Evolutionary conservation across 1,284 basidiomycete genomes (phyloP).

Genomic region (Entoloma clypeatum): DNA sequence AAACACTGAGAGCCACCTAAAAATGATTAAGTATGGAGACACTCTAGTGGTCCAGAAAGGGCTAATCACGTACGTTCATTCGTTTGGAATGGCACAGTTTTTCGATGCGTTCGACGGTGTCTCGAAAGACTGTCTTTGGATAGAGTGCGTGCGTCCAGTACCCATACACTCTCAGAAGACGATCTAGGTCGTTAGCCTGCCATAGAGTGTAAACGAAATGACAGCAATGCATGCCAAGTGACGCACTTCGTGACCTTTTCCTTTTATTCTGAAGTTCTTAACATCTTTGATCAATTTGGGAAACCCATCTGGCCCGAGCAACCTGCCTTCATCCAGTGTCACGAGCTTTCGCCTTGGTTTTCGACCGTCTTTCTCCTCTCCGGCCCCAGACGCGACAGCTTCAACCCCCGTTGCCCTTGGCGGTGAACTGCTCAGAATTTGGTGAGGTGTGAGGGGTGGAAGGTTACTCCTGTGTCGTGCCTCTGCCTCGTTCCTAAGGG

Average conservation of each 20-base stretch:
- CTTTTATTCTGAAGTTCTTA: constrained; percentile 73
- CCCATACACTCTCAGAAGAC: constrained; percentile 80
- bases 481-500: constrained; percentile 51
- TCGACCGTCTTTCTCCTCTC: constrained; percentile 29
- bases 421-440: constrained; percentile 48
- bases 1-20: constrained; percentile 67
- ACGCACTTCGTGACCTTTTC: constrained; percentile 86
- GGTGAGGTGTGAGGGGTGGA: constrained; percentile 34
- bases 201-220: neutral
- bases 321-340: constrained; percentile 67
- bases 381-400: constrained; percentile 14
- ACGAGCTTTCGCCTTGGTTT: constrained; percentile 48
- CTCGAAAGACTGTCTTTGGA: constrained; percentile 80
- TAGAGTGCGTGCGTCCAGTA: constrained; percentile 92
- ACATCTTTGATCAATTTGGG: constrained; percentile 70
- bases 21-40: neutral
- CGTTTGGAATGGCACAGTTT: constrained; percentile 79
- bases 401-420: constrained; percentile 29
- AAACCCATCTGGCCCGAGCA: constrained; percentile 74
- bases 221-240: neutral
- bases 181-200: constrained; percentile 75
- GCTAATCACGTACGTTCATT: constrained; percentile 61
- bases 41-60: constrained; percentile 3
- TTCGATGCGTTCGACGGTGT: constrained; percentile 81
- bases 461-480: constrained; percentile 35